Conservation (phyloP, 2,329 filamentous ascomycete genomes). For the Exophiala sideris region DNA sequence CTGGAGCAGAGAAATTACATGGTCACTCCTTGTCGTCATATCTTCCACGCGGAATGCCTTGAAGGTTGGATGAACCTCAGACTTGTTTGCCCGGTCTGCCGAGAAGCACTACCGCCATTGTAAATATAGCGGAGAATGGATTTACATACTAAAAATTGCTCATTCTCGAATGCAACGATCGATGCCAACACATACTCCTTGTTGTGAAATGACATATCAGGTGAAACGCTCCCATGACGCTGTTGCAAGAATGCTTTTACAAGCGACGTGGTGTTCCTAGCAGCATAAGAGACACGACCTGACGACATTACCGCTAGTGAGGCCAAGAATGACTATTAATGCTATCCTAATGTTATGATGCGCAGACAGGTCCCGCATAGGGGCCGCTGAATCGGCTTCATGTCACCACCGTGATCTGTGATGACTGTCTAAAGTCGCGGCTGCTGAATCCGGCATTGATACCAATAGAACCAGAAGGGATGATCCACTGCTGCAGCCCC, state of each 20-base stretch:
- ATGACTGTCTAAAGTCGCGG: conserved; percentile 15
- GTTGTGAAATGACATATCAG: too few species aligned
- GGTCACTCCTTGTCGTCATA: conserved; percentile 94
- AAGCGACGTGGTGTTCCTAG: too few species aligned
- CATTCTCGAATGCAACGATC: too few species aligned
- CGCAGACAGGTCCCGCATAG: too few species aligned
- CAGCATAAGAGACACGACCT: too few species aligned
- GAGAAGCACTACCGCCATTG: conserved; percentile 81
- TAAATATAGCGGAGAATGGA: conserved; percentile 36
- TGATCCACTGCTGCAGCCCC: conserved; percentile 56
- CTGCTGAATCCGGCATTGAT: conserved; percentile 24
- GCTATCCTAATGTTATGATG: too few species aligned
- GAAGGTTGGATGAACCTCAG: conserved; percentile 96
- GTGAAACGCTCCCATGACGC: too few species aligned
- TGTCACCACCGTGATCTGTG: conserved; percentile 52
- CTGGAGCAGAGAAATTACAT: conserved; percentile 83
- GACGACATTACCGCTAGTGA: too few species aligned
- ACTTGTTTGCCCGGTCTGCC: conserved; percentile 90
- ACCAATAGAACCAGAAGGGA: conserved; percentile 13
- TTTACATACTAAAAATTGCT: too few species aligned
- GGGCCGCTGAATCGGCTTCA: not conserved
- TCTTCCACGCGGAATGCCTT: conserved; percentile 87
- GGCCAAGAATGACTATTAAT: too few species aligned
- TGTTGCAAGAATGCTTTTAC: too few species aligned
- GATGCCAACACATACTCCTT: too few species aligned